These are phyloP conservation scores for Pholiota molesta DNA, from an alignment of 768 basidiomycete genomes.

Conservation along the genomic window DNA sequence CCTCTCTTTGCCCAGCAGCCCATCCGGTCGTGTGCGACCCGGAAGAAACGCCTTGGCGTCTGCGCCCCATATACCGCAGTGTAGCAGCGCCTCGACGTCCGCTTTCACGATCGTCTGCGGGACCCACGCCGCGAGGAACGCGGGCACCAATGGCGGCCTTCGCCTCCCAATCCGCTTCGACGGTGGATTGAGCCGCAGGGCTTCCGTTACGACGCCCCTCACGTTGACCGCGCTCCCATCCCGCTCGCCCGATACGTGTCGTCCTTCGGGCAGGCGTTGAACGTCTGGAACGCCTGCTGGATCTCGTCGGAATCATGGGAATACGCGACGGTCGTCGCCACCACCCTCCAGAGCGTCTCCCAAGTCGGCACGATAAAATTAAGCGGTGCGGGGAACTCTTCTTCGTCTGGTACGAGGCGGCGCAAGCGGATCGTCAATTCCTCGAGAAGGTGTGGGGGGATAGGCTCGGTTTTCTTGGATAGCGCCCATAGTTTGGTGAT, in stretches of 20 bases:
- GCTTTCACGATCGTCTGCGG: slow-evolving; percentile 28
- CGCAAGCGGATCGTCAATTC: slow-evolving; percentile 39
- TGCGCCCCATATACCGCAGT: slow-evolving; percentile 39
- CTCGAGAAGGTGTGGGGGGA: slow-evolving; percentile 34
- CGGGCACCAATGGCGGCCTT: slow-evolving; percentile 12
- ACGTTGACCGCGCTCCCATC: slow-evolving; percentile 12
- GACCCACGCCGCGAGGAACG: slow-evolving; percentile 7
- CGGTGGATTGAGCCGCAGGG: slow-evolving; percentile 54
- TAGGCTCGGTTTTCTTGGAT: slow-evolving; percentile 38
- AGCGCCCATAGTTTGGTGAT: slow-evolving; percentile 52
- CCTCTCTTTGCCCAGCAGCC: slow-evolving; percentile 19
- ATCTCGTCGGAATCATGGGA: slow-evolving; percentile 29
- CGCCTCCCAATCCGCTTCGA: slow-evolving; percentile 47
- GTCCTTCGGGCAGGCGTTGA: slow-evolving; percentile 34
- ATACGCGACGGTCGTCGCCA: slow-evolving; percentile 47
- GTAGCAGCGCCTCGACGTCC: slow-evolving; percentile 37
- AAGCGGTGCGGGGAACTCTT: slow-evolving; percentile 41
- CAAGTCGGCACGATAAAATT: slow-evolving; percentile 60
- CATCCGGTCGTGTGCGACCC: slow-evolving; percentile 34
- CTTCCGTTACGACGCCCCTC: slow-evolving; percentile 43
- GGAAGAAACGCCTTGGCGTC: slow-evolving; percentile 46
- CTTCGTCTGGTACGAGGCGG: slow-evolving; percentile 40
- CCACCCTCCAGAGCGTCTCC: slow-evolving; percentile 66
- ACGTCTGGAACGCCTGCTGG: slow-evolving; percentile 34
- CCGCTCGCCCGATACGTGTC: slow-evolving; percentile 29